A percentile compares a stretch with the other conserved stretches of the same genome.
Evolutionary conservation across 331 rosid genomes (phyloP).

Genomic region (Quercus lobata): DNA sequence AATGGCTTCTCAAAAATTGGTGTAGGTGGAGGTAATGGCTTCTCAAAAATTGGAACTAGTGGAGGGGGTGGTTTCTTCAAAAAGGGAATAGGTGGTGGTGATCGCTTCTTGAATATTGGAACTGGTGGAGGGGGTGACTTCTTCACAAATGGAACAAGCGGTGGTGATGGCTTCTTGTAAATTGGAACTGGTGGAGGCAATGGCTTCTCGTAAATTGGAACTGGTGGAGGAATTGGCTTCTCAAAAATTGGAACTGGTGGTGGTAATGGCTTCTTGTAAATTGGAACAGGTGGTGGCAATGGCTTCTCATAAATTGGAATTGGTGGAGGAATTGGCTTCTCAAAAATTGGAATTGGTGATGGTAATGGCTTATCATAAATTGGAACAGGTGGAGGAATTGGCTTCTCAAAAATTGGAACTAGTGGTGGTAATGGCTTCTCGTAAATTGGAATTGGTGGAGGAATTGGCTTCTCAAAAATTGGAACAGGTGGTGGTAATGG

Average conservation of each 20-base stretch:
- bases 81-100: too few relatives aligned
- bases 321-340: neutral
- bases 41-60: conserved; percentile 1
- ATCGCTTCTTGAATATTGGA: neutral
- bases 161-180: neutral
- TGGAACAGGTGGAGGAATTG: neutral
- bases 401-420: neutral
- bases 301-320: neutral
- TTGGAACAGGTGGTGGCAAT: neutral
- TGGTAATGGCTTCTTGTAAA: neutral
- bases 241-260: neutral
- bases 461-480: neutral
- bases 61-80: neutral
- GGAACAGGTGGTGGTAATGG: neutral
- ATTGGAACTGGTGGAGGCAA: neutral
- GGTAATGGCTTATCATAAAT: neutral
- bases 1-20: too few relatives aligned
- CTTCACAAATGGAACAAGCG: neutral
- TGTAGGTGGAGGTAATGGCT: neutral
- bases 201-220: neutral
- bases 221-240: neutral
- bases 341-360: neutral
- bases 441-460: neutral
- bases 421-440: neutral
- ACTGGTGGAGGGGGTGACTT: neutral